These are phyloP conservation scores for Carex pumila DNA, from an alignment of 176 grass and related monocot species.

Conservation along the genomic window DNA sequence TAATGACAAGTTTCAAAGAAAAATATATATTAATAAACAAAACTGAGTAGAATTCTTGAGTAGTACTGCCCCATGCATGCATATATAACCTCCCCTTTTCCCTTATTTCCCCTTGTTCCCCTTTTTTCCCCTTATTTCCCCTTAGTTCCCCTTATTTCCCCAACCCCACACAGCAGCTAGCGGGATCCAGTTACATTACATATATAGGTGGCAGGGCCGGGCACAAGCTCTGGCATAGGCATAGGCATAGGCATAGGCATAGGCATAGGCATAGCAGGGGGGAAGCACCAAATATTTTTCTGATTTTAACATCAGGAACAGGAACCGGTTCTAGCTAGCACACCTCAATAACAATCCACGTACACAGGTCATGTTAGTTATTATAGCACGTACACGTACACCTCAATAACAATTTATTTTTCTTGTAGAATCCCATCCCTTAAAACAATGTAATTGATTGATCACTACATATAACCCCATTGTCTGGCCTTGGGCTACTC, in stretches of 20 bases:
- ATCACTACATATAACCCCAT: constrained; percentile 22
- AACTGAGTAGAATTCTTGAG: not conserved
- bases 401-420: not conserved
- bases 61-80: not conserved
- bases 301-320: not conserved
- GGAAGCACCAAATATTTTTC: not conserved
- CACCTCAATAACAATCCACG: not conserved
- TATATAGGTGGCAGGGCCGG: not conserved
- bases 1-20: not conserved
- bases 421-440: not conserved
- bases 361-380: constrained; percentile 5
- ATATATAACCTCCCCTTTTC: not conserved
- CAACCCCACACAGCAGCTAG: not conserved
- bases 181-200: not conserved
- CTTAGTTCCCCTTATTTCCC: not conserved
- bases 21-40: not conserved
- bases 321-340: not conserved
- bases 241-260: too few species aligned
- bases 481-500: constrained; percentile 38
- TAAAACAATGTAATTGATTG: constrained; percentile 26
- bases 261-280: not conserved
- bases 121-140: not conserved
- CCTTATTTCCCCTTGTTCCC: not conserved
- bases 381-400: not conserved
- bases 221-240: not conserved